phyloP scores from a whole-genome alignment of 2,329 filamentous ascomycete genomes.

The Cytospora chrysosperma region DNA sequence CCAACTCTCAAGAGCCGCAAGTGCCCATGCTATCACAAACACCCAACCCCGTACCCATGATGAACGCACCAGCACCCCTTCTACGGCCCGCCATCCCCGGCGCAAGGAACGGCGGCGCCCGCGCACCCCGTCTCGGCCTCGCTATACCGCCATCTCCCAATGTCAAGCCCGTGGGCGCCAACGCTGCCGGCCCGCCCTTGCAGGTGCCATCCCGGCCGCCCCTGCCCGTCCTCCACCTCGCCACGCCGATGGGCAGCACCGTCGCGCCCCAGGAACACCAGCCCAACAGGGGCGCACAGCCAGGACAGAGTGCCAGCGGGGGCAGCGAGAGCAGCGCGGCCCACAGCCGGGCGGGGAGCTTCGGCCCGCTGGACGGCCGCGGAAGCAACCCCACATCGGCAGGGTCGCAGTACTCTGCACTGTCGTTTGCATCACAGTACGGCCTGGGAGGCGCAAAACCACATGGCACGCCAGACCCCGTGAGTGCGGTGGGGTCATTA shows the following conservation, averaged over 20 bases:
- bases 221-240: constrained; percentile 78
- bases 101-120: constrained; percentile 58
- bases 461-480: constrained; percentile 75
- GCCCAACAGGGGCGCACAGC: constrained; percentile 52
- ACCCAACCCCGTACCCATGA: constrained; percentile 49
- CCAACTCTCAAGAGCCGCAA: constrained; percentile 15
- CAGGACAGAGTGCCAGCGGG: constrained; percentile 67
- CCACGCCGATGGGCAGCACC: constrained; percentile 83
- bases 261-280: constrained; percentile 68
- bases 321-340: constrained; percentile 77
- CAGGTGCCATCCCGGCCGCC: constrained; percentile 54
- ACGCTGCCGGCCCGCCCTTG: constrained; percentile 27
- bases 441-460: constrained; percentile 65
- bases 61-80: constrained; percentile 72
- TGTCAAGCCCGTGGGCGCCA: constrained; percentile 67
- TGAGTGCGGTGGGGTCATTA: constrained; percentile 82
- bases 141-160: constrained; percentile 88
- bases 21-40: constrained; percentile 27
- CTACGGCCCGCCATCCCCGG: constrained; percentile 82
- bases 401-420: constrained; percentile 79
- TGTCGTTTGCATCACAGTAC: constrained; percentile 75
- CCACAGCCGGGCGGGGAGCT: constrained; percentile 81
- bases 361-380: constrained; percentile 72
- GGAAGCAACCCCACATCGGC: constrained; percentile 81
- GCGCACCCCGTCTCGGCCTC: constrained; percentile 77